Conservation (phyloP, 2,329 filamentous ascomycete species). For the Clarireedia monteithiana region DNA sequence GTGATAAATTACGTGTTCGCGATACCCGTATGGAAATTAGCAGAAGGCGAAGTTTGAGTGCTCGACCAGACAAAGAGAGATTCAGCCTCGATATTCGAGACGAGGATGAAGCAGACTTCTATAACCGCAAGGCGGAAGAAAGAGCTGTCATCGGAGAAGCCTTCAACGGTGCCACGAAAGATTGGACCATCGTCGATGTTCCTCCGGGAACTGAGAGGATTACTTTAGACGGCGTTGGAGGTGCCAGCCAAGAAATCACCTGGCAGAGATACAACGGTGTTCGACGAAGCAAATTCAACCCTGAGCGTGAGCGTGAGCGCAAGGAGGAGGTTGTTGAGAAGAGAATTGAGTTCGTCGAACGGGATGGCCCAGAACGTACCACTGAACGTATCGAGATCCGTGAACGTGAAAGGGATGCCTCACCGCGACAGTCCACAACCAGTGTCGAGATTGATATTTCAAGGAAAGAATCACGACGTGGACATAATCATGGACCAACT, state of each 20-base stretch:
- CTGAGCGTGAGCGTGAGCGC: conserved; percentile 58
- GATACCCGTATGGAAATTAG: conserved; percentile 24
- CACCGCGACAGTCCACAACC: conserved; percentile 13
- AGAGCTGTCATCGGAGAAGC: conserved; percentile 66
- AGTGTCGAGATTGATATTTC: conserved; percentile 28
- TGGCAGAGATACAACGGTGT: conserved; percentile 77
- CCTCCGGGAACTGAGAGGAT: conserved; percentile 76
- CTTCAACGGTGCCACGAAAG: conserved; percentile 63
- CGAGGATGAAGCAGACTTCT: conserved; percentile 49
- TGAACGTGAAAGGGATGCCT: conserved; percentile 14
- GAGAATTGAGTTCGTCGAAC: conserved; percentile 1
- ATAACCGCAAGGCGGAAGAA: conserved; percentile 60
- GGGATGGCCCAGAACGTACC: conserved; percentile 7
- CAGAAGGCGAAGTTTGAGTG: conserved; percentile 22
- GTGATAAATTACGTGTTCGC: conserved; percentile 30
- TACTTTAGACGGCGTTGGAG: conserved; percentile 72
- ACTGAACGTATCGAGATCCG: conserved; percentile 18
- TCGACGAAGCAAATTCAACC: conserved; percentile 64
- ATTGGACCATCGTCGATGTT: conserved; percentile 78
- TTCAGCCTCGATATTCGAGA: conserved; percentile 25
- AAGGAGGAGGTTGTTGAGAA: conserved; percentile 9
- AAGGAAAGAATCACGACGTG: conserved; percentile 3
- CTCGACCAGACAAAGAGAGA: conserved; percentile 20
- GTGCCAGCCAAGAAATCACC: conserved; percentile 65
- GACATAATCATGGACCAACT: conserved; percentile 3